Conservation (phyloP, 2,329 filamentous ascomycete species). For the Xylariaceae sp. region DNA sequence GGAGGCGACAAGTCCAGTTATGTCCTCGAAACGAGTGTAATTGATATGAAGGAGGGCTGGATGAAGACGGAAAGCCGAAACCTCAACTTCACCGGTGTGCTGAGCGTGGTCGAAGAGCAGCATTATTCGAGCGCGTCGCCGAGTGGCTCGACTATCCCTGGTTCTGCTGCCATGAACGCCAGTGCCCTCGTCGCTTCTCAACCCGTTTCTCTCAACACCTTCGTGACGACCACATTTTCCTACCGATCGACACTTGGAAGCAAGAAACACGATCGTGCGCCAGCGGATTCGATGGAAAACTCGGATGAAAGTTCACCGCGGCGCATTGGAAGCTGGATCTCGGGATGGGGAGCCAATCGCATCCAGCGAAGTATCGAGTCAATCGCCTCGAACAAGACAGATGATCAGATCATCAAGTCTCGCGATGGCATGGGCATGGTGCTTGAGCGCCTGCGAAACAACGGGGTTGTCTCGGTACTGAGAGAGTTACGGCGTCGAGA, state of each 20-base stretch:
- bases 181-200: slow-evolving; percentile 9
- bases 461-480: slow-evolving; percentile 52
- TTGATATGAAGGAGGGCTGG: slow-evolving; percentile 75
- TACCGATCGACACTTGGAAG: slow-evolving; percentile 69
- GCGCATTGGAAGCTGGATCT: slow-evolving; percentile 43
- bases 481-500: slow-evolving; percentile 46
- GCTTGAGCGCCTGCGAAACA: slow-evolving; percentile 61
- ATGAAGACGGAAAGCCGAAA: slow-evolving; percentile 79
- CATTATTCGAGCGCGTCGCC: slow-evolving; percentile 49
- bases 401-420: slow-evolving; percentile 73
- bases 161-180: slow-evolving; percentile 30
- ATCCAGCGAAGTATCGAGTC: slow-evolving; percentile 75
- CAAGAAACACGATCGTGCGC: slow-evolving; percentile 51
- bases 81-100: slow-evolving; percentile 73
- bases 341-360: slow-evolving; percentile 58
- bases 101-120: slow-evolving; percentile 74
- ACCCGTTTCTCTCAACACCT: slow-evolving; percentile 43
- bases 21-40: slow-evolving; percentile 72
- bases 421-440: slow-evolving; percentile 80
- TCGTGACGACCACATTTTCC: slow-evolving; percentile 68
- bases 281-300: slow-evolving; percentile 38
- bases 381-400: slow-evolving; percentile 70
- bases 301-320: slow-evolving; percentile 33
- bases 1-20: slow-evolving; percentile 67
- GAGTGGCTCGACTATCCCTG: slow-evolving; percentile 26